Conservation (phyloP, 148 eudicot species). For the Rhododendron henanense region DNA sequence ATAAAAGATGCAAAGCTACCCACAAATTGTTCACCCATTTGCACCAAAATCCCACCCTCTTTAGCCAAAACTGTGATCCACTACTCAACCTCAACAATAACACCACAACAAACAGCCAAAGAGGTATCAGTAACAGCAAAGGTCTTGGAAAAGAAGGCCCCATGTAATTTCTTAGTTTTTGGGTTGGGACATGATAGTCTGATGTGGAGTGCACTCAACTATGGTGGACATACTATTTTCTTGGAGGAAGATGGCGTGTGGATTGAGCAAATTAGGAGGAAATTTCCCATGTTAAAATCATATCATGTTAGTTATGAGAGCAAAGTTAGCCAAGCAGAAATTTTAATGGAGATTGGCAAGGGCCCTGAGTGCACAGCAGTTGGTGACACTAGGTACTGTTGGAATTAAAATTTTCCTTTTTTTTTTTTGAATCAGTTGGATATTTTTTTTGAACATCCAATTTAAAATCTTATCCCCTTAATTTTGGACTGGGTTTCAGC, state of each 20-base stretch:
- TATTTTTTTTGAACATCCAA: not conserved
- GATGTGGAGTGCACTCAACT: slow-evolving; percentile 77
- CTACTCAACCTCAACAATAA: slow-evolving; percentile 76
- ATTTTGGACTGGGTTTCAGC: not conserved
- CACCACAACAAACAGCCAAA: slow-evolving; percentile 69
- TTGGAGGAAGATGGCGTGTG: slow-evolving; percentile 65
- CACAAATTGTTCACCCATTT: slow-evolving; percentile 29
- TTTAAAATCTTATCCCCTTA: not conserved
- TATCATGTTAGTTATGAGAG: slow-evolving; percentile 62
- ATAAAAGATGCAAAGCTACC: not conserved
- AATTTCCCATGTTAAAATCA: slow-evolving; percentile 58
- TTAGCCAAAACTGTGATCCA: slow-evolving; percentile 52
- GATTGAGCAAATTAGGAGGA: slow-evolving; percentile 53
- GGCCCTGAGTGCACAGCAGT: slow-evolving; percentile 40
- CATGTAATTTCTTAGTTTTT: slow-evolving; percentile 75
- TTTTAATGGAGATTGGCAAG: slow-evolving; percentile 40
- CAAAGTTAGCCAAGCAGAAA: slow-evolving; percentile 49
- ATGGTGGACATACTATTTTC: slow-evolving; percentile 67
- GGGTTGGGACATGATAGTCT: slow-evolving; percentile 83
- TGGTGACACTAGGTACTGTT: slow-evolving; percentile 21
- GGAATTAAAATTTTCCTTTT: not conserved
- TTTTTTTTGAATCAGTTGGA: not conserved
- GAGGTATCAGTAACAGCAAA: slow-evolving; percentile 67
- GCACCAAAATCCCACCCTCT: slow-evolving; percentile 59
- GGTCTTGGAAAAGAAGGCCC: slow-evolving; percentile 56